A percentile compares a stretch with the other conserved stretches of the same genome.
Conservation (phyloP, 176 grass and related monocot genomes). For the Zoysia pacifica region DNA sequence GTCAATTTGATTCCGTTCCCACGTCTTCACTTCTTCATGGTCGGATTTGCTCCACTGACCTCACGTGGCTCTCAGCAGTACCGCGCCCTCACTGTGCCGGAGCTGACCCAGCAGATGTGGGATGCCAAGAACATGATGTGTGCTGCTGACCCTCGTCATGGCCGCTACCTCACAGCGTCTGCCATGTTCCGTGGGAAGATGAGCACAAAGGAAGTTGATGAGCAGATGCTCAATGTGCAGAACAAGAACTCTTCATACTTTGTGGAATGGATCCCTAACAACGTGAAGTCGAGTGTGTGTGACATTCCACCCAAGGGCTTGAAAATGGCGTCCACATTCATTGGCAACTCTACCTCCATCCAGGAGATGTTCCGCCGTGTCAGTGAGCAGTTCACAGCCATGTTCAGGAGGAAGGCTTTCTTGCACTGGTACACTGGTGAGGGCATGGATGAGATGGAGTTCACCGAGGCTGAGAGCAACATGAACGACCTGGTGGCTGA, state of each 20-base stretch:
- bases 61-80: slow-evolving; percentile 90
- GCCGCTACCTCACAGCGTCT: slow-evolving; percentile 81
- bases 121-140: slow-evolving; percentile 99
- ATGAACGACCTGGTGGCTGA: slow-evolving; percentile 88
- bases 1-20: slow-evolving; percentile 90
- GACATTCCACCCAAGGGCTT: slow-evolving; percentile 79
- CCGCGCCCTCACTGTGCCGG: slow-evolving; percentile 74
- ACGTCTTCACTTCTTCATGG: slow-evolving; percentile 88
- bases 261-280: slow-evolving; percentile 95
- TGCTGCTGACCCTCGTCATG: slow-evolving; percentile 82
- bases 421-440: slow-evolving; percentile 97
- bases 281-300: slow-evolving; percentile 84
- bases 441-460: slow-evolving; percentile 98
- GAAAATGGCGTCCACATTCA: slow-evolving; percentile 76
- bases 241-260: slow-evolving; percentile 98
- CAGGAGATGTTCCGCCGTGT: slow-evolving; percentile 89
- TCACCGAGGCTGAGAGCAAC: slow-evolving; percentile 85
- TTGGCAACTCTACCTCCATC: slow-evolving; percentile 71
- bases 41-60: slow-evolving; percentile 86
- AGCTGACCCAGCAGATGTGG: slow-evolving; percentile 98
- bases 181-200: slow-evolving; percentile 97
- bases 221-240: slow-evolving; percentile 96
- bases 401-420: slow-evolving; percentile 99
- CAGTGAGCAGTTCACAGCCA: slow-evolving; percentile 92
- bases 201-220: slow-evolving; percentile 96